Base-by-base conservation (phyloP, 352 stramenopile genomes). In the Globisporangium radiosum region DNA sequence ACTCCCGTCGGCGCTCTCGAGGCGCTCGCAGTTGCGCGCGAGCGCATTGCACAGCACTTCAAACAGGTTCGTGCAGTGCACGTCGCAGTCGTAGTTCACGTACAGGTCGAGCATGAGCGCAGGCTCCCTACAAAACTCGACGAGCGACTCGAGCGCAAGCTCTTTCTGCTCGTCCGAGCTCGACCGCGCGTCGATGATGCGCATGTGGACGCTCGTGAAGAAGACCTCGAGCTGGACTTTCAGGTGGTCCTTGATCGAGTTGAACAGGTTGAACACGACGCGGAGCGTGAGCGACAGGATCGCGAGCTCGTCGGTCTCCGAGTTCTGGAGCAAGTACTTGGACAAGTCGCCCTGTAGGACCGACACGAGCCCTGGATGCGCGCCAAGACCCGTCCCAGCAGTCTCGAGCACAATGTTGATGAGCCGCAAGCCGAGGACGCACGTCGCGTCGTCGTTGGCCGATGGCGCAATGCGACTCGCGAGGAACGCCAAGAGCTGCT, bases 171-270 rank as follows among this genome's bases (percentile, higher is more conserved):
- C 85, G 57, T 91, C 57, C 4, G 81, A 85, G 57, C 79, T 89
- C 19, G 81, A 92, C n/a, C 78, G 81, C 37, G 75, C 88, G 71
- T 94, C 79, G 81, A 91, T 88, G 47, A 98, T 96, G 40, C 94
- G 79, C 72, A 99, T 90, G 75, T 99, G 96, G 19, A 99, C 94
- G 52, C 83, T 97, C 15, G 93, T 98, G 63, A 99, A 94, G 66
- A 99, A 99, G 0, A 99, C 95, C 73, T 99, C 97, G 44, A 99
- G 83, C 66, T 99, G 97, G 17, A 99, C 92, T 59, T 99, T 99
- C 7, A 99, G 68, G 62, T 99, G 94, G 67, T 98, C 93, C 66
- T 98, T 98, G 72, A 99, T 98, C 53, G 90, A 98, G 67, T 99
- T 98, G 75, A 99, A 99, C 11, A 99, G 79, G 69, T 99, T 99